Conservation (phyloP, 2,329 filamentous ascomycete genomes). For the Stachybotrys elegans region DNA sequence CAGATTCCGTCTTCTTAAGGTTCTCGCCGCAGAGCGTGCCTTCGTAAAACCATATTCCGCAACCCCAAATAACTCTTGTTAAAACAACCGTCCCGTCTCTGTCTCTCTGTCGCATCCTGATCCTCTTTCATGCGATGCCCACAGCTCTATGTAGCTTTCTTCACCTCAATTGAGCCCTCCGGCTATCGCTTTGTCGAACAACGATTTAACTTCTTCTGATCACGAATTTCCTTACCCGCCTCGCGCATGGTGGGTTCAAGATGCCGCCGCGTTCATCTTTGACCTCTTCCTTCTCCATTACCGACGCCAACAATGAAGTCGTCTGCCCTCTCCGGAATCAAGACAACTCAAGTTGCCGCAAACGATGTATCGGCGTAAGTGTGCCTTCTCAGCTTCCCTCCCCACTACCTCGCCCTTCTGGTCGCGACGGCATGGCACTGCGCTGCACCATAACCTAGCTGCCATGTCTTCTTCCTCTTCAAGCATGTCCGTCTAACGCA, state of each 20-base stretch:
- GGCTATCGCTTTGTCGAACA: conserved; percentile 11
- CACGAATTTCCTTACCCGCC: conserved; percentile 7
- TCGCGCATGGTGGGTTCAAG: conserved; percentile 55
- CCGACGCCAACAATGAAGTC: conserved; percentile 91
- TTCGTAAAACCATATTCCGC: too few relatives aligned
- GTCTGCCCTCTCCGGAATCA: conserved; percentile 94
- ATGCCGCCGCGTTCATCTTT: conserved; percentile 89
- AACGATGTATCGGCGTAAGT: conserved; percentile 97
- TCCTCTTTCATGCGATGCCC: not conserved
- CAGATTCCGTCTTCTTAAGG: too few relatives aligned
- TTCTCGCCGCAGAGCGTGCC: too few relatives aligned
- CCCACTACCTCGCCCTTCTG: conserved; percentile 6
- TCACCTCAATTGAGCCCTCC: conserved; percentile 25
- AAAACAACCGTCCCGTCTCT: too few relatives aligned
- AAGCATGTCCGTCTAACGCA: conserved; percentile 12
- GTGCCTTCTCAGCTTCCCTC: conserved; percentile 8
- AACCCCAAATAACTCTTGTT: too few relatives aligned
- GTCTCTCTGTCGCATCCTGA: not conserved
- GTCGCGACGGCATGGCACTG: conserved; percentile 9
- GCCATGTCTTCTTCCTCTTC: not conserved
- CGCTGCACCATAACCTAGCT: conserved; percentile 13
- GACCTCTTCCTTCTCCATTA: conserved; percentile 86
- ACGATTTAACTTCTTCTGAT: conserved; percentile 16
- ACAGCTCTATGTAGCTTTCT: conserved; percentile 7
- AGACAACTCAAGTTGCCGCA: conserved; percentile 94